Conservation (phyloP, 2,329 filamentous ascomycete species). For the Arthrobotrys entomopaga region DNA sequence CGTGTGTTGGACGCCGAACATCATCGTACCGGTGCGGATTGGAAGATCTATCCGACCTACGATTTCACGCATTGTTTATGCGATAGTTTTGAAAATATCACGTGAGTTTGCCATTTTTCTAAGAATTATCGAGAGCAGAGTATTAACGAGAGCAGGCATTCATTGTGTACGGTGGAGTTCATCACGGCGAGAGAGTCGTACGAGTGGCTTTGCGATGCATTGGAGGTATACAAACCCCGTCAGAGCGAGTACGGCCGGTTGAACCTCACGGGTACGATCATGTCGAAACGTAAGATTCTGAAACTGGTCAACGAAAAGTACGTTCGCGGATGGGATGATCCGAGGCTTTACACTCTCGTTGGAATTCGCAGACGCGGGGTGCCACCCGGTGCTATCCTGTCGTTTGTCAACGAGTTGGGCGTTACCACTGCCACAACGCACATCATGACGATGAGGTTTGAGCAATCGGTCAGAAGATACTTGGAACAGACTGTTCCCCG, state of each 20-base stretch:
- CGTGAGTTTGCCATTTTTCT: constrained; percentile 61
- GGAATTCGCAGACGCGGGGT: constrained; percentile 84
- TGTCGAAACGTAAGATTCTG: constrained; percentile 85
- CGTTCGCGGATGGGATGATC: constrained; percentile 91
- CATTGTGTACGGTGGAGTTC: constrained; percentile 92
- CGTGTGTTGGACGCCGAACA: constrained; percentile 79
- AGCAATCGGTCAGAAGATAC: constrained; percentile 84
- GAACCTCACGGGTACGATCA: constrained; percentile 83
- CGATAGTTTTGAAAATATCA: constrained; percentile 91
- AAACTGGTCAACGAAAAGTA: constrained; percentile 80
- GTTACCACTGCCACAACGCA: constrained; percentile 83
- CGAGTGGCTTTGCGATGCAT: constrained; percentile 84
- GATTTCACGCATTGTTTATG: constrained; percentile 91
- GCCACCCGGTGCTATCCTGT: constrained; percentile 85
- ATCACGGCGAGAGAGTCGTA: constrained; percentile 85
- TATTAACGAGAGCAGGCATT: constrained; percentile 68
- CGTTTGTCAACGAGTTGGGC: constrained; percentile 89
- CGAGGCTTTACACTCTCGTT: constrained; percentile 86
- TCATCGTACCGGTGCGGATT: constrained; percentile 81
- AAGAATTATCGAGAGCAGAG: constrained; percentile 17
- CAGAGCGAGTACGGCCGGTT: constrained; percentile 85
- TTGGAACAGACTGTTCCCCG: constrained; percentile 88
- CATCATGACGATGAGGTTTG: constrained; percentile 84
- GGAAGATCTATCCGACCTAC: constrained; percentile 95
- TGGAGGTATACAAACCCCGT: constrained; percentile 90